Conservation (phyloP, 1,139 yeast species). For the Sporopachydermia cereana region DNA sequence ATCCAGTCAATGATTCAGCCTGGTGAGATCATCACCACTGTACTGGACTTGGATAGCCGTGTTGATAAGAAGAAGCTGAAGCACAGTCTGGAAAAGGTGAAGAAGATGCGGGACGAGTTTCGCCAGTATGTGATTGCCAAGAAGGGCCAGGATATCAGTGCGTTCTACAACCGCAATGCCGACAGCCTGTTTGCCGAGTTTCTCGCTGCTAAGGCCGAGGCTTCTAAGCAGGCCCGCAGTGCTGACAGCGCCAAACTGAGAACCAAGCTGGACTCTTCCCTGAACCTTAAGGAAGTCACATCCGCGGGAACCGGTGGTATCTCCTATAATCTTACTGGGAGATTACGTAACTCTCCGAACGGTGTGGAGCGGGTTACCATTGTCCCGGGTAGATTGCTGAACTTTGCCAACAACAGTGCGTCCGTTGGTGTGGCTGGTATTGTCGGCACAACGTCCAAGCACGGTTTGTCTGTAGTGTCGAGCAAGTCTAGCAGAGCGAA, state of each 20-base stretch:
- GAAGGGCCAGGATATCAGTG: constrained; percentile 5
- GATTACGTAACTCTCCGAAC: constrained; percentile 56
- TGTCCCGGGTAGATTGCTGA: constrained; percentile 55
- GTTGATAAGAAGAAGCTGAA: neutral
- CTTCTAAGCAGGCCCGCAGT: neutral
- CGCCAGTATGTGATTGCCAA: neutral
- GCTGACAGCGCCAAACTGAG: neutral
- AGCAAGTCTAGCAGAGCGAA: constrained; percentile 2
- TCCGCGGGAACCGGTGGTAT: constrained; percentile 10
- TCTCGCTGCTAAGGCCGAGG: neutral
- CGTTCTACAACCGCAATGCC: neutral
- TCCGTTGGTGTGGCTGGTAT: constrained; percentile 42
- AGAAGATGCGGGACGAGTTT: neutral
- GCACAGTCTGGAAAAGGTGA: neutral
- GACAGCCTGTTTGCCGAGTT: neutral
- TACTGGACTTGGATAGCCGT: neutral
- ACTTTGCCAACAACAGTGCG: constrained; percentile 30
- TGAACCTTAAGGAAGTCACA: neutral
- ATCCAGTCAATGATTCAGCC: neutral
- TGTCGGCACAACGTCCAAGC: constrained; percentile 3
- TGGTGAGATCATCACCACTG: neutral
- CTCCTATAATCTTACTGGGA: constrained; percentile 47
- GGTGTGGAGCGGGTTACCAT: constrained; percentile 47
- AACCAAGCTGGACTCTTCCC: neutral
- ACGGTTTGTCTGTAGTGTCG: constrained; percentile 1